A percentile compares a stretch with the other conserved stretches of the same genome.
Evolutionary conservation across 352 stramenopile genomes (phyloP).

Genomic region (Plasmopara muralis): DNA sequence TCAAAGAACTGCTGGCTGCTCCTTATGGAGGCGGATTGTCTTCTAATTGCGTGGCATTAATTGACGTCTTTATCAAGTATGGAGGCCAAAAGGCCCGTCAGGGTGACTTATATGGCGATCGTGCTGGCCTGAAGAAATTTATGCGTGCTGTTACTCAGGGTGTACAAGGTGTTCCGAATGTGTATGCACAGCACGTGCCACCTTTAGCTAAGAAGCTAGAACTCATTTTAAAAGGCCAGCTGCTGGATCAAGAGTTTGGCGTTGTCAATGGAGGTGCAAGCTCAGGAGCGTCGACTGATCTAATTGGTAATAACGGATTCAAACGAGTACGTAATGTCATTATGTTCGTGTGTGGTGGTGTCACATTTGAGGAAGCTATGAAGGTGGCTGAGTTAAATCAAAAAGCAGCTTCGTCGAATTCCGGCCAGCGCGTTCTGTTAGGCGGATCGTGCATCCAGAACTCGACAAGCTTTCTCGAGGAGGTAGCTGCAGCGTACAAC

Average conservation of each 20-base stretch:
- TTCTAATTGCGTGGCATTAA: slow-evolving; percentile 41
- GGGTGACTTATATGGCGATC: slow-evolving; percentile 78
- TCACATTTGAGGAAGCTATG: slow-evolving; percentile 98
- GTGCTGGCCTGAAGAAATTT: slow-evolving; percentile 76
- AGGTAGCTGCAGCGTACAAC: slow-evolving; percentile 75
- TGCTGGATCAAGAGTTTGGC: slow-evolving; percentile 81
- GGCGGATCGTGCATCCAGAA: slow-evolving; percentile 96
- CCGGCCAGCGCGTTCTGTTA: slow-evolving; percentile 89
- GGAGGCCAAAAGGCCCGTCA: slow-evolving; percentile 51
- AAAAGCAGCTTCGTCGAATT: slow-evolving; percentile 48
- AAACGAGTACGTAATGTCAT: slow-evolving; percentile 96
- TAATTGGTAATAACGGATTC: slow-evolving; percentile 90
- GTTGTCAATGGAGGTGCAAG: slow-evolving; percentile 91
- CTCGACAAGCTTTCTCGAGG: slow-evolving; percentile 95
- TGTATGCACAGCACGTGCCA: slow-evolving; percentile 98
- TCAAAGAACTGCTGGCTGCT: slow-evolving; percentile 61
- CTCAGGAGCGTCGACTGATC: slow-evolving; percentile 17
- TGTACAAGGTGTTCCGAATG: slow-evolving; percentile 94
- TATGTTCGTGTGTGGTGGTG: slow-evolving; percentile 97
- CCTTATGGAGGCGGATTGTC: slow-evolving; percentile 32
- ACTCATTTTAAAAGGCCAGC: slow-evolving; percentile 66
- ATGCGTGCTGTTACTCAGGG: slow-evolving; percentile 91
- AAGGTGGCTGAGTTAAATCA: slow-evolving; percentile 97
- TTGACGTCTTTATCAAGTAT: slow-evolving; percentile 70
- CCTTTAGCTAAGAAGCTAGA: slow-evolving; percentile 93